Conservation (phyloP, 495 filamentous ascomycete genomes). For the Entonaema liquescens region DNA sequence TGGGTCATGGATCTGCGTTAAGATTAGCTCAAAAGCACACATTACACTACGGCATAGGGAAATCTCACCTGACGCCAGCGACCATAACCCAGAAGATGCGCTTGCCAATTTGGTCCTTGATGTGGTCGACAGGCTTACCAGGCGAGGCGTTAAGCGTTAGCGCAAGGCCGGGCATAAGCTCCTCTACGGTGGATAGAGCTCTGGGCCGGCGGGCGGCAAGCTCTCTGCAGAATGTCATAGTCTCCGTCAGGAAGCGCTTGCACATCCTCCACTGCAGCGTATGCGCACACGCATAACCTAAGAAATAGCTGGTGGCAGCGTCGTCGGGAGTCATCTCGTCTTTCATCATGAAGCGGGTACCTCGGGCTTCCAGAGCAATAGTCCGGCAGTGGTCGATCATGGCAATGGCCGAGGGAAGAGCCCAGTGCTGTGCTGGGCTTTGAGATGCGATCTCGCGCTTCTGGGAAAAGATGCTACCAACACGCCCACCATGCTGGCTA, state of each 20-base stretch:
- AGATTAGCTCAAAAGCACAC: slow-evolving; percentile 15
- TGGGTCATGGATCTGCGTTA: slow-evolving; percentile 68
- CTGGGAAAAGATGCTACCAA: slow-evolving; percentile 84
- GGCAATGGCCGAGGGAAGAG: slow-evolving; percentile 71
- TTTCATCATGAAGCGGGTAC: slow-evolving; percentile 70
- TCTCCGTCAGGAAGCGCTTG: slow-evolving; percentile 76
- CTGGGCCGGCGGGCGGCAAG: slow-evolving; percentile 54
- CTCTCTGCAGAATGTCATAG: slow-evolving; percentile 73
- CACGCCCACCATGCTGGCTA: slow-evolving; percentile 81
- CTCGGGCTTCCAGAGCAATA: slow-evolving; percentile 75
- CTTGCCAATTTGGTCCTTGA: slow-evolving; percentile 79
- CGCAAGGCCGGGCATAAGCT: slow-evolving; percentile 9
- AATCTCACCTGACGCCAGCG: slow-evolving; percentile 65
- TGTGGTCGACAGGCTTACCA: slow-evolving; percentile 64
- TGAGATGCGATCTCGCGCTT: slow-evolving; percentile 75
- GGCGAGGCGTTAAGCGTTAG: slow-evolving; percentile 30
- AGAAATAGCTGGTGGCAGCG: slow-evolving; percentile 84
- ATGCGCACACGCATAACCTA: slow-evolving; percentile 74
- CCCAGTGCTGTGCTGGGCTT: slow-evolving; percentile 63
- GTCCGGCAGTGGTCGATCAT: slow-evolving; percentile 78
- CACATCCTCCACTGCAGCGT: slow-evolving; percentile 72
- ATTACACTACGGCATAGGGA: slow-evolving; percentile 2
- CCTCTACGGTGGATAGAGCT: slow-evolving; percentile 2
- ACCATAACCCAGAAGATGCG: slow-evolving; percentile 83
- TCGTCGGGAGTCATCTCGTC: slow-evolving; percentile 77